These are phyloP conservation scores for Neohortaea acidophila DNA, from an alignment of 495 filamentous ascomycete genomes.

Conservation along the genomic window DNA sequence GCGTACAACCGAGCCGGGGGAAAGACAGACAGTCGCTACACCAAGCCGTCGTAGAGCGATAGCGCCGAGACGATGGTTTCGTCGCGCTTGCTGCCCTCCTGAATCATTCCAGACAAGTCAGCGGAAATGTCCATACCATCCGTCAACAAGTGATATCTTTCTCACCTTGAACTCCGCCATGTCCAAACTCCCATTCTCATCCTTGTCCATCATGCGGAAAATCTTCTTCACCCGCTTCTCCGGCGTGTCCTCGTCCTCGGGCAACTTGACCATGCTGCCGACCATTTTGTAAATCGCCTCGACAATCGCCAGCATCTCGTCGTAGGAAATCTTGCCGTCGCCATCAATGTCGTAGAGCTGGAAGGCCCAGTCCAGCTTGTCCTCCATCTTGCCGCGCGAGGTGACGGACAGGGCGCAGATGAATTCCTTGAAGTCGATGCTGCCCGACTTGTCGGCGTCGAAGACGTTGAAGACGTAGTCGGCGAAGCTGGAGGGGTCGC, in stretches of 20 bases:
- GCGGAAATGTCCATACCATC: neutral
- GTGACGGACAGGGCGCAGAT: conserved; percentile 97
- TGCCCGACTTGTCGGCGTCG: conserved; percentile 89
- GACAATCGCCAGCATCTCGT: conserved; percentile 96
- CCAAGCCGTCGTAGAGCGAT: conserved; percentile 89
- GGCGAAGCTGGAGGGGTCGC: conserved; percentile 89
- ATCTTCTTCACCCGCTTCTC: conserved; percentile 98
- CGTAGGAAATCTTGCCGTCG: conserved; percentile 95
- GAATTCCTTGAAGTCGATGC: conserved; percentile 99
- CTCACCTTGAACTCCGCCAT: conserved; percentile 80
- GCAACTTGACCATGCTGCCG: conserved; percentile 97
- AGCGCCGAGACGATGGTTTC: conserved; percentile 98
- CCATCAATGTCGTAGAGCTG: conserved; percentile 99
- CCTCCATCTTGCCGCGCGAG: conserved; percentile 93
- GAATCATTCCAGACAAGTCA: conserved; percentile 1
- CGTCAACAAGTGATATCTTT: neutral
- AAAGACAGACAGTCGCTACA: too few relatives aligned
- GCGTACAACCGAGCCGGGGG: too few relatives aligned
- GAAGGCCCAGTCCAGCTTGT: conserved; percentile 98
- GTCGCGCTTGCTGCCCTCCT: conserved; percentile 89
- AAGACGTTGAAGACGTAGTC: conserved; percentile 99
- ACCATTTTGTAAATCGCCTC: conserved; percentile 99
- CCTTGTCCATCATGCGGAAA: conserved; percentile 99
- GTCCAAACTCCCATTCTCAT: conserved; percentile 85
- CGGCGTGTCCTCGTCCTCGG: conserved; percentile 95